Percentiles rank a stretch among this genome's conserved stretches.
Conservation (phyloP, 495 filamentous ascomycete species). For the Talaromyces nanjingensis region DNA sequence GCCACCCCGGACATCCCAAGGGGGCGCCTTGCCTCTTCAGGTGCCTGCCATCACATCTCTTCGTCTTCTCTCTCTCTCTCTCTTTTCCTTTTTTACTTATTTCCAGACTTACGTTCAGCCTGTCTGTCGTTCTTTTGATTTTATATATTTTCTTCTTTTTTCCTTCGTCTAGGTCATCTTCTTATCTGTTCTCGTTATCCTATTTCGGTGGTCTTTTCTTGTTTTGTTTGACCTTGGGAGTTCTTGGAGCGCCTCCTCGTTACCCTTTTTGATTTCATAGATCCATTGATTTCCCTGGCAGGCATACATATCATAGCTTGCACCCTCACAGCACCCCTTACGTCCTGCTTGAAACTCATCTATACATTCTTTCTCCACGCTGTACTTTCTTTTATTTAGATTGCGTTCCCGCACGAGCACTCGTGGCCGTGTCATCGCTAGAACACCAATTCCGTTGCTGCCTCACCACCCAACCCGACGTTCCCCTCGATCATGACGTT, state of each 20-base stretch:
- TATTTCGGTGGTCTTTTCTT: not conserved
- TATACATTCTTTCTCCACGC: slow-evolving; percentile 3
- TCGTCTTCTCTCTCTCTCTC: not conserved
- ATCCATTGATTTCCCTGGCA: not conserved
- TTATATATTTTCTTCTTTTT: not conserved
- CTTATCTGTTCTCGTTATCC: not conserved
- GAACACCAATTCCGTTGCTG: not conserved
- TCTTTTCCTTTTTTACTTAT: not conserved
- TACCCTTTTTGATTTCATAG: not conserved
- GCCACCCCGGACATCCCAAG: not conserved
- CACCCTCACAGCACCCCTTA: slow-evolving; percentile 8
- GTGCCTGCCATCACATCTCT: not conserved
- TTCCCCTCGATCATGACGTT: slow-evolving; percentile 24
- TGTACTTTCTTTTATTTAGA: slow-evolving; percentile 9
- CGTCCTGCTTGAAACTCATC: slow-evolving; percentile 3
- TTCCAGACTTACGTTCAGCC: not conserved
- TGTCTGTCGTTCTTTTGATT: not conserved
- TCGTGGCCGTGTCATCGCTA: not conserved
- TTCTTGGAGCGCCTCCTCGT: no score
- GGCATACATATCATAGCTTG: not conserved
- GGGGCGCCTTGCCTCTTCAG: slow-evolving; percentile 7
- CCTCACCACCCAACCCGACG: not conserved
- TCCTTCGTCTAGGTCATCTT: not conserved
- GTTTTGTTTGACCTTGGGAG: not conserved
- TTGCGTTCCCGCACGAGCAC: slow-evolving; percentile 1